Conservation (phyloP, 2,329 filamentous ascomycete species). For the Aspergillus bombycis region DNA sequence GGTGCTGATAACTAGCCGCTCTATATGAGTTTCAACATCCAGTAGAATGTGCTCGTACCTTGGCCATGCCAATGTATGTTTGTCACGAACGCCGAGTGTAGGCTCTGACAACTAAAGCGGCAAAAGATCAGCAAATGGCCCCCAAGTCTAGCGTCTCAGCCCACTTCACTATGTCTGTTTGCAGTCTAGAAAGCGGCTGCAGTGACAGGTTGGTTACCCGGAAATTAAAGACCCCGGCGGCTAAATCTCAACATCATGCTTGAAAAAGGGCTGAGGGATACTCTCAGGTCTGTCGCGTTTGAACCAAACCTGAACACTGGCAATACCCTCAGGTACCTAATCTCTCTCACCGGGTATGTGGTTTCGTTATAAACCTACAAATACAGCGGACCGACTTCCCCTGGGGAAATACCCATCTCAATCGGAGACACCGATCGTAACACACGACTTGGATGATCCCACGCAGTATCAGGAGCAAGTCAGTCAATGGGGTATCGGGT, state of each 20-base stretch:
- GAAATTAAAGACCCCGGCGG: background rate
- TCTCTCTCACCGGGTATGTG: background rate
- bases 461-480: background rate
- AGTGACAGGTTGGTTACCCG: background rate
- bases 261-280: background rate
- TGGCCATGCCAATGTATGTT: background rate
- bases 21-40: background rate
- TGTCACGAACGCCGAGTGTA: rapidly evolving
- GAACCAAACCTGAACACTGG: background rate
- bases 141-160: background rate
- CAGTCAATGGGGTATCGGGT: background rate
- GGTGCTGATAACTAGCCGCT: no score
- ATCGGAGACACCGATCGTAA: background rate
- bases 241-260: background rate
- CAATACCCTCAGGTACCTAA: background rate
- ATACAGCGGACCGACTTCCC: background rate
- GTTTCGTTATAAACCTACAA: background rate
- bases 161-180: background rate
- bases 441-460: background rate
- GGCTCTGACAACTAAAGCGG: background rate
- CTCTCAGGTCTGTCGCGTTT: background rate
- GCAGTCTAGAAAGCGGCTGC: no score
- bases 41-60: background rate
- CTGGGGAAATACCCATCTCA: background rate
- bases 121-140: background rate